Percentiles rank a stretch among this genome's conserved stretches.
These are phyloP conservation scores for Aspergillus ruber DNA, from an alignment of 2,329 filamentous ascomycete genomes.

Conservation along the genomic window DNA sequence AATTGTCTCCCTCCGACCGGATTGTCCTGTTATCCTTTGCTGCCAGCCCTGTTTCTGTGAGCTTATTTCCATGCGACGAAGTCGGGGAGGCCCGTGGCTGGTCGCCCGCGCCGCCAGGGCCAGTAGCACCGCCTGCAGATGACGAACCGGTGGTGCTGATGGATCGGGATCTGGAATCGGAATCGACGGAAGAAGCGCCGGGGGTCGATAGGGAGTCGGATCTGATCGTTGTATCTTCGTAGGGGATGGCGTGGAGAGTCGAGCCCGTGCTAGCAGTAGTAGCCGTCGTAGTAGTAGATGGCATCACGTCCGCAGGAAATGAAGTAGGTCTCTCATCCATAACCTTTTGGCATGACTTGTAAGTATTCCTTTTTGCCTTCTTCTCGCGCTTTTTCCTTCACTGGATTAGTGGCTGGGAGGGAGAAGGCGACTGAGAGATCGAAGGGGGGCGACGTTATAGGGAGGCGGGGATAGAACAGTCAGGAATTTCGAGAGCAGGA, in stretches of 20 bases:
- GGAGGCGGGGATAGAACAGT: slow-evolving; percentile 5
- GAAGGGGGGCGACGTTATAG: slow-evolving; percentile 7
- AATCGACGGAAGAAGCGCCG: slow-evolving; percentile 14
- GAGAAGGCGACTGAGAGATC: background rate
- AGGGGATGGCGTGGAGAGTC: slow-evolving; percentile 18
- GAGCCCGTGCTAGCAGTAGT: slow-evolving; percentile 21
- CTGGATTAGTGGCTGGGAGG: background rate
- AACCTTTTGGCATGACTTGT: slow-evolving; percentile 33
- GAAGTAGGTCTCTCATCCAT: slow-evolving; percentile 24
- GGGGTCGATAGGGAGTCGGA: slow-evolving; percentile 23
- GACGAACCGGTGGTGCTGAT: slow-evolving; percentile 20
- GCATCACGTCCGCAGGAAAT: slow-evolving; percentile 9
- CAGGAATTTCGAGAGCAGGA: slow-evolving; percentile 3
- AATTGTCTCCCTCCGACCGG: slow-evolving; percentile 17
- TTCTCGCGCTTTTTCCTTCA: background rate
- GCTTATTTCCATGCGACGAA: slow-evolving; percentile 7
- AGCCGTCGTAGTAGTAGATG: slow-evolving; percentile 4
- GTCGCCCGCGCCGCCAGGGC: background rate
- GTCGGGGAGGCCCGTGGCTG: background rate
- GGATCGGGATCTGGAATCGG: slow-evolving; percentile 20
- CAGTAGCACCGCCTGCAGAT: background rate
- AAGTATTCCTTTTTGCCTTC: background rate
- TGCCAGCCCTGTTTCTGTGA: slow-evolving; percentile 7
- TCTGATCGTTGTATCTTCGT: slow-evolving; percentile 23
- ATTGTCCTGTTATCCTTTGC: slow-evolving; percentile 11